These are phyloP conservation scores for Aspergillus sp. DNA, from an alignment of 2,329 filamentous ascomycete genomes.

Conservation along the genomic window DNA sequence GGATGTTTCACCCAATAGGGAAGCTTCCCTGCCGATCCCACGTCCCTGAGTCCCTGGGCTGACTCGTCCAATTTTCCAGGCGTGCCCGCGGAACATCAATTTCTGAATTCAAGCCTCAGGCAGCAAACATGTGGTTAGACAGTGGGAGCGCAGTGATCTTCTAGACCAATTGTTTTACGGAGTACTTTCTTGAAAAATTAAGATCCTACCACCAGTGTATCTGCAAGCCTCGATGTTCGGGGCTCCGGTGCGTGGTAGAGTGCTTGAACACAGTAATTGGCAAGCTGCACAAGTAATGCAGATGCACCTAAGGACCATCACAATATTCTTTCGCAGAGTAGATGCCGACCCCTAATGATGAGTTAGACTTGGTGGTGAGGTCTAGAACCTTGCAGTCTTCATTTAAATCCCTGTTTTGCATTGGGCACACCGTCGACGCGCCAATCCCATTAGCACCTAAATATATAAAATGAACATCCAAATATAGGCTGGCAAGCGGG, in stretches of 20 bases:
- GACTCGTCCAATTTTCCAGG: not conserved
- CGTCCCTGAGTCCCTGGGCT: not conserved
- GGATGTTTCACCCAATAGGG: conserved; percentile 12
- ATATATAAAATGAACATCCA: not conserved
- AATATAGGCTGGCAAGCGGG: not conserved
- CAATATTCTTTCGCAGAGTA: not conserved
- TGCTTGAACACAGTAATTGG: too few relatives aligned
- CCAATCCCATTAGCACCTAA: not conserved
- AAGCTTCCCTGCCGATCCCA: conserved; percentile 13
- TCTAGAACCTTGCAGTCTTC: not conserved
- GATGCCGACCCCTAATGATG: not conserved
- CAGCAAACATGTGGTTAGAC: not conserved
- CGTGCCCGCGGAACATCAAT: not conserved
- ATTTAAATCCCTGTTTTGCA: not conserved
- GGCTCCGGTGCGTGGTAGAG: not conserved
- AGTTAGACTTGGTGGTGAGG: not conserved
- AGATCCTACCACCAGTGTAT: not conserved
- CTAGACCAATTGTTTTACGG: too few relatives aligned
- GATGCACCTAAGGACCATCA: not conserved
- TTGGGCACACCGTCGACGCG: not conserved
- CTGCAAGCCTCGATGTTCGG: not conserved
- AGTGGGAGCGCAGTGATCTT: not conserved
- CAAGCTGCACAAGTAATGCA: not conserved
- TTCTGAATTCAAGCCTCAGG: not conserved
- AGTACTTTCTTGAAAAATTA: not conserved